A percentile compares a stretch with the other conserved stretches of the same genome.
Evolutionary conservation across 805 yeast genomes (phyloP).

Genomic region (Cyberlindnera veronae): DNA sequence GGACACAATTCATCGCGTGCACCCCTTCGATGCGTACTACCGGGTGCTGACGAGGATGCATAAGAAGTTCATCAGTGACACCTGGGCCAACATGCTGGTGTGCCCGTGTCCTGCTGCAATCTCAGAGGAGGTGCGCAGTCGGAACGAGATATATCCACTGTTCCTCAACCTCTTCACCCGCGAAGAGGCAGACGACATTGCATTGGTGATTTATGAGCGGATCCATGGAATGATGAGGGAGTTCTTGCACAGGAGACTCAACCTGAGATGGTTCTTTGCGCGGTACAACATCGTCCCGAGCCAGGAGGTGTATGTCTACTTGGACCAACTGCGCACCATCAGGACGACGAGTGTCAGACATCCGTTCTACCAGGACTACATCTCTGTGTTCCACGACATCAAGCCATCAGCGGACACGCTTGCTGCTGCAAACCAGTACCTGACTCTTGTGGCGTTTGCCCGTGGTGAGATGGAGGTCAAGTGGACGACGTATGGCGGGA

Average conservation of each 20-base stretch:
- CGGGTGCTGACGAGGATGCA: constrained; percentile 1
- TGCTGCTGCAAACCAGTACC: constrained; percentile 1
- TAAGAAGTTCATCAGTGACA: background rate
- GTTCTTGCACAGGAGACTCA: constrained; percentile 4
- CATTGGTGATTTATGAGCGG: constrained; percentile 1
- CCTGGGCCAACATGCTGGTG: constrained; percentile 1
- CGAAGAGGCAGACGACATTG: constrained; percentile 3
- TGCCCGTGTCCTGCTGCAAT: background rate
- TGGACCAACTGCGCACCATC: constrained; percentile 2
- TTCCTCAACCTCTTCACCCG: constrained; percentile 3
- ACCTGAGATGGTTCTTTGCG: background rate
- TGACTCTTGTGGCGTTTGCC: constrained; percentile 1
- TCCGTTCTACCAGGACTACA: constrained; percentile 6
- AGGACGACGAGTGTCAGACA: constrained; percentile 1
- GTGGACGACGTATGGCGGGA: constrained; percentile 5
- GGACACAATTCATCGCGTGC: background rate
- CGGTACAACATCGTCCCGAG: background rate
- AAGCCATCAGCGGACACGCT: background rate
- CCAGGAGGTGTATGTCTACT: background rate
- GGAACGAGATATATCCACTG: constrained; percentile 5
- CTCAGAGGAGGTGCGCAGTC: background rate
- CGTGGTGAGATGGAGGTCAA: constrained; percentile 5
- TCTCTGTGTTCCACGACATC: background rate
- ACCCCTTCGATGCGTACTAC: constrained; percentile 6
- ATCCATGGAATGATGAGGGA: constrained; percentile 1